Evolutionary conservation across 768 basidiomycete genomes (phyloP), one percentile per base, ranked within the genome.

Genomic region (Pulveroboletus sp.): DNA sequence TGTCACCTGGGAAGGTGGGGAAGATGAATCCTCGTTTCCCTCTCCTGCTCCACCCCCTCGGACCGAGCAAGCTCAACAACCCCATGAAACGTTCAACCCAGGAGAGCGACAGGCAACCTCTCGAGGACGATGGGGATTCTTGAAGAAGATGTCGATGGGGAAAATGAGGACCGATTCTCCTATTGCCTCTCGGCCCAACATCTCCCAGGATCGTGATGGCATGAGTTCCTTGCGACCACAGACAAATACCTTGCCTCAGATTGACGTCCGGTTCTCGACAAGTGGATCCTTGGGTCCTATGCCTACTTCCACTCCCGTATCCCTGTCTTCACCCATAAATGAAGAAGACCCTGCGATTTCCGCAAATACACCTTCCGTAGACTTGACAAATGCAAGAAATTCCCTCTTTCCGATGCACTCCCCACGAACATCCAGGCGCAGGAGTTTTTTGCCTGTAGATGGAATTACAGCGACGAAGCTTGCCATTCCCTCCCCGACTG

Each of bases 141-240:
- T 97, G 51, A 92, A 93, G 73, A 97, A 97, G 73, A 96, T 97
- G 93, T 95, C 93, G 6, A 95, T 94, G 91, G 86, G 92, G 13
- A 91, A 88, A 68, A 86, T 95, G 73, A 82, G 82, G 59, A 56
- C 71, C n/a, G 89, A 90, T 40, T 68, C 77, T 14, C 76, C 82
- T 24, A 61, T 52, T 3, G 24, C 51, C 38, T 60, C 76, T 6
- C 70, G 76, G 24, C 65, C 71, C 10, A 71, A 68, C 34, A 70
- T 69, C 58, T 67, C 57, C 57, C 66, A 56, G 38, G 47, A 45
- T 42, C 64, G 59, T 31, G 17, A 63, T 51, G 51, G 64, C 11
- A 49, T 60, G 20, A 55, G 54, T 45, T 58, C 64, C 19, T 60
- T 68, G 16, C 48, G 43, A 46, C 69, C 72, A 16, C 70, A 71